Percentiles rank a stretch among this genome's conserved stretches.
These are phyloP conservation scores for Chalaropsis ovoidea DNA, from an alignment of 2,329 filamentous ascomycete genomes.

Conservation along the genomic window DNA sequence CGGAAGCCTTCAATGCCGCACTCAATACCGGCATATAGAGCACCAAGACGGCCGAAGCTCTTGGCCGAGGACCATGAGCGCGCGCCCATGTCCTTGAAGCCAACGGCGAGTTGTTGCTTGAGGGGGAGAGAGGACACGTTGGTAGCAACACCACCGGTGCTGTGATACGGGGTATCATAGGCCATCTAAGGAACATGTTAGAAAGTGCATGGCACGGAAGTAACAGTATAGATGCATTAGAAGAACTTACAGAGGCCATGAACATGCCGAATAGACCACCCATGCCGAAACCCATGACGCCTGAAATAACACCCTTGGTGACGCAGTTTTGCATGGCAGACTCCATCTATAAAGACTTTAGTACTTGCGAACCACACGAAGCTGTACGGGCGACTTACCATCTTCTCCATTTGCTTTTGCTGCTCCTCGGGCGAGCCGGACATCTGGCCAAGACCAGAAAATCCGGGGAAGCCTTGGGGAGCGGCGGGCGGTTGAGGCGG, in stretches of 20 bases:
- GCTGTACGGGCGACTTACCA: slow-evolving; percentile 18
- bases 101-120: slow-evolving; percentile 68
- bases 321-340: slow-evolving; percentile 83
- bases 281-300: slow-evolving; percentile 86
- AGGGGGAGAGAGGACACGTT: slow-evolving; percentile 59
- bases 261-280: slow-evolving; percentile 93
- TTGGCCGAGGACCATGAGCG: slow-evolving; percentile 75
- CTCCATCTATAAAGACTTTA: slow-evolving; percentile 53
- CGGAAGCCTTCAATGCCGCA: slow-evolving; percentile 88
- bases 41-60: slow-evolving; percentile 91
- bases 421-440: slow-evolving; percentile 25
- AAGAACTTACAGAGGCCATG: slow-evolving; percentile 75
- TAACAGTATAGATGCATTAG: not conserved
- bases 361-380: not conserved
- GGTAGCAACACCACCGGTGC: slow-evolving; percentile 34
- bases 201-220: not conserved
- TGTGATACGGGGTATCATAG: slow-evolving; percentile 83
- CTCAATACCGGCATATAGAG: slow-evolving; percentile 84
- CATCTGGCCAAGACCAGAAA: slow-evolving; percentile 13
- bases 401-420: slow-evolving; percentile 26
- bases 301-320: slow-evolving; percentile 78
- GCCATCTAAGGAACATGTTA: slow-evolving; percentile 58
- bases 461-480: slow-evolving; percentile 15
- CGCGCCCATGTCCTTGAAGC: slow-evolving; percentile 90
- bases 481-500: slow-evolving; percentile 12